A percentile compares a stretch with the other conserved stretches of the same genome.
phyloP scores from a whole-genome alignment of 164 flowering plant genomes.

The Stephania japonica region DNA sequence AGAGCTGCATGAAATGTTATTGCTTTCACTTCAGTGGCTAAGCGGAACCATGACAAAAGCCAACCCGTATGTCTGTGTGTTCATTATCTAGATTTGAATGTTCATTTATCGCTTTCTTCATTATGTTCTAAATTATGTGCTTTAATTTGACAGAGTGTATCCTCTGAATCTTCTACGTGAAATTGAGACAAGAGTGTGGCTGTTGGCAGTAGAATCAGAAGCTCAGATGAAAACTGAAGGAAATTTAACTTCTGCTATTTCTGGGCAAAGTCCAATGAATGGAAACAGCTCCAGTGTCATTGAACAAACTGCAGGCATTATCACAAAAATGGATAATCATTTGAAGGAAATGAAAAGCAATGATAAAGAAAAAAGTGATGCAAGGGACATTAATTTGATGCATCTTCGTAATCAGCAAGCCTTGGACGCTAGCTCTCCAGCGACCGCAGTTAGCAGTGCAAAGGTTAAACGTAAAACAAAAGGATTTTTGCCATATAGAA shows the following conservation, averaged over 20 bases:
- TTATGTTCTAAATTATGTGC: neutral
- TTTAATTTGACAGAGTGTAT: conserved; percentile 53
- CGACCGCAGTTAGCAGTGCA: conserved; percentile 32
- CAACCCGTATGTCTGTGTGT: conserved; percentile 56
- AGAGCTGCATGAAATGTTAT: conserved; percentile 79
- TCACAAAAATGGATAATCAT: conserved; percentile 85
- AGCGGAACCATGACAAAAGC: conserved; percentile 80
- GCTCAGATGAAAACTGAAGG: conserved; percentile 70
- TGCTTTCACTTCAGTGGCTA: conserved; percentile 93
- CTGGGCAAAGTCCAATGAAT: conserved; percentile 28
- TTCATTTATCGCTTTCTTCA: neutral
- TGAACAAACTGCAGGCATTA: conserved; percentile 71
- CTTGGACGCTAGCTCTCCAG: conserved; percentile 34
- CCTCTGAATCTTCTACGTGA: conserved; percentile 92
- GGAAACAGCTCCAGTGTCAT: conserved; percentile 56
- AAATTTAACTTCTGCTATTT: conserved; percentile 30
- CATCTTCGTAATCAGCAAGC: conserved; percentile 33
- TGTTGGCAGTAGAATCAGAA: conserved; percentile 96
- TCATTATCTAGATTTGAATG: conserved; percentile 5
- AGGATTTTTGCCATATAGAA: conserved; percentile 44
- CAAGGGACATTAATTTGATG: conserved; percentile 41
- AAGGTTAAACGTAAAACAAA: conserved; percentile 77
- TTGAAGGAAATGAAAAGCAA: conserved; percentile 41
- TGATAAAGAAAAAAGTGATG: conserved; percentile 47
- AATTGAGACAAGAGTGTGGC: conserved; percentile 99